Conservation (phyloP, 1,284 basidiomycete genomes). For the Austroboletus niveus region DNA sequence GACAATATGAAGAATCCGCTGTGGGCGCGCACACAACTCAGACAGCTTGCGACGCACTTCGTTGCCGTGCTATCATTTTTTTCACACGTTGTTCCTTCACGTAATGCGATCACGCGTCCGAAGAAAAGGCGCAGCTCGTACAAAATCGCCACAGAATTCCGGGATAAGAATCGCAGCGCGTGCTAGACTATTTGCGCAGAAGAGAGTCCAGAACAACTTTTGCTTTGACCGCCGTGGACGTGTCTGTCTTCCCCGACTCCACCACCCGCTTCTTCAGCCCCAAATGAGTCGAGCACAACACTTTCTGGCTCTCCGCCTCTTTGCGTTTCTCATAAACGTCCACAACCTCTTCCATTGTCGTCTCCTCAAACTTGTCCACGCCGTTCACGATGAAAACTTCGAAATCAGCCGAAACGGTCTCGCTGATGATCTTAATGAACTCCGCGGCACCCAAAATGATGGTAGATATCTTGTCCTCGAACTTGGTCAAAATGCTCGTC, state of each 20-base stretch:
- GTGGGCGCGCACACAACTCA: no score
- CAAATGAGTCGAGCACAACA: constrained; percentile 13
- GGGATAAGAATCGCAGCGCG: background rate
- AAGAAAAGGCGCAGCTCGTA: no score
- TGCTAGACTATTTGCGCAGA: background rate
- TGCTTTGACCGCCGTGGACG: constrained; percentile 7
- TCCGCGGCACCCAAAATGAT: constrained; percentile 7
- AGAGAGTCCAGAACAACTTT: constrained; percentile 14
- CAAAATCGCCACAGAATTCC: background rate
- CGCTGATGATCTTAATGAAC: constrained; percentile 10
- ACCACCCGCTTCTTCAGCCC: constrained; percentile 13
- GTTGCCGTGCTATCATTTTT: no score
- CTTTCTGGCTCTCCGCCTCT: background rate
- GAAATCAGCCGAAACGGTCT: constrained; percentile 15
- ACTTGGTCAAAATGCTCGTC: constrained; percentile 2
- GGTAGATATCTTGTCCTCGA: constrained; percentile 5
- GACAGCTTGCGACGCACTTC: no score
- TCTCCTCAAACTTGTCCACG: constrained; percentile 3
- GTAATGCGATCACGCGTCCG: no score
- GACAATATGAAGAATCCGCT: no score
- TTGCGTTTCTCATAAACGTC: background rate
- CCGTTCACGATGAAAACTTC: constrained; percentile 1
- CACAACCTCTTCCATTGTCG: constrained; percentile 9
- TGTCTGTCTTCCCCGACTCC: constrained; percentile 6
- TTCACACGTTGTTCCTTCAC: no score